These are phyloP conservation scores for Starmerella vitae DNA, from an alignment of 805 yeast species.

Conservation along the genomic window DNA sequence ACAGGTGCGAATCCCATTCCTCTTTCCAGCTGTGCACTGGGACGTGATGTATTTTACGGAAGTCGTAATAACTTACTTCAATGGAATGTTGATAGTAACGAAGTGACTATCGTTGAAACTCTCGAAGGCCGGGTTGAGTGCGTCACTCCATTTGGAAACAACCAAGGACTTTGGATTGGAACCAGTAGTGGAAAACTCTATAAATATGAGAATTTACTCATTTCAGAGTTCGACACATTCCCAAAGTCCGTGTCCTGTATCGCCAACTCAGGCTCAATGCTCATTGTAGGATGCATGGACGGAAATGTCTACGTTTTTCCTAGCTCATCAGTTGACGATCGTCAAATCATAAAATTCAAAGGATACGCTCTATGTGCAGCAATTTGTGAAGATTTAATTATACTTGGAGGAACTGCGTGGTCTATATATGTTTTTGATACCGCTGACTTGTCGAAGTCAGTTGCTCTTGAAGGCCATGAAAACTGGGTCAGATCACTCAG, in stretches of 20 bases:
- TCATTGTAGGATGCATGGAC: conserved; percentile 61
- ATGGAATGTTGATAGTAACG: conserved; percentile 5
- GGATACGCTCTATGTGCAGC: conserved; percentile 25
- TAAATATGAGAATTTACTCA: neutral
- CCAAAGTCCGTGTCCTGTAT: conserved; percentile 5
- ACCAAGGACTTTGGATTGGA: conserved; percentile 6
- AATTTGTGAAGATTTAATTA: conserved; percentile 18
- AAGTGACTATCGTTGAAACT: neutral
- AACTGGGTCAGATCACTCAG: conserved; percentile 82
- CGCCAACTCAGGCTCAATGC: neutral
- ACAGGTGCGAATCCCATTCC: conserved; percentile 15
- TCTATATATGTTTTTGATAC: conserved; percentile 37
- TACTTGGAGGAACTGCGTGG: conserved; percentile 29
- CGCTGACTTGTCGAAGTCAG: neutral
- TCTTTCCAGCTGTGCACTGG: conserved; percentile 3
- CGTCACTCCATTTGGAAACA: neutral
- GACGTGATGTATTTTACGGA: conserved; percentile 6
- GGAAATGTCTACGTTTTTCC: conserved; percentile 49
- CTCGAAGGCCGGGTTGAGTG: conserved; percentile 6
- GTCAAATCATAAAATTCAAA: conserved; percentile 4
- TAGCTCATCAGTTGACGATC: conserved; percentile 7
- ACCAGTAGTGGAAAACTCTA: conserved; percentile 7
- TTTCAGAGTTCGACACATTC: neutral
- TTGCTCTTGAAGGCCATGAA: conserved; percentile 70
- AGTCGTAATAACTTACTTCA: conserved; percentile 4